A percentile compares a stretch with the other conserved stretches of the same genome.
phyloP scores from a whole-genome alignment of 2,329 filamentous ascomycete genomes.

The Colletotrichum sp. region DNA sequence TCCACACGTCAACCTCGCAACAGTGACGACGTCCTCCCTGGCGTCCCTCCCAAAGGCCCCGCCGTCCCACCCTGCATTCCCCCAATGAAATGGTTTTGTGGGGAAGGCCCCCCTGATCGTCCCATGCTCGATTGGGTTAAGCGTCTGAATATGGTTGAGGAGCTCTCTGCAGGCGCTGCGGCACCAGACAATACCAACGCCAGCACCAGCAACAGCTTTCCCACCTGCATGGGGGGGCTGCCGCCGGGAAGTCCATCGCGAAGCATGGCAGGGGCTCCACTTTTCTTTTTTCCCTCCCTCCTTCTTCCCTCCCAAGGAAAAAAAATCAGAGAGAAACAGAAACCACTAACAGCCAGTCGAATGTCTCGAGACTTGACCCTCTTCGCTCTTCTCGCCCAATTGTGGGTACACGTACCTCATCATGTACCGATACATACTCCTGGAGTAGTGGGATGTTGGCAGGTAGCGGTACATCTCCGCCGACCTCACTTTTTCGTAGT shows the following conservation, averaged over 20 bases:
- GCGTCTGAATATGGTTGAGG: constrained; percentile 49
- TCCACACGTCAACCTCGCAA: constrained; percentile 9
- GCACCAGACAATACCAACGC: constrained; percentile 23
- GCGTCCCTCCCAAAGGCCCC: constrained; percentile 9
- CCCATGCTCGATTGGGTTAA: constrained; percentile 32
- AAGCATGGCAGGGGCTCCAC: constrained; percentile 3
- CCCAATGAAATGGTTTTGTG: constrained; percentile 28
- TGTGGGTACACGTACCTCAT: neutral
- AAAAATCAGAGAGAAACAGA: neutral
- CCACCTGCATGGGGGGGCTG: constrained; percentile 15
- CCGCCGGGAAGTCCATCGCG: constrained; percentile 1
- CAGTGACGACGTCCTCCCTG: constrained; percentile 14
- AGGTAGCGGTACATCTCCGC: constrained; percentile 1
- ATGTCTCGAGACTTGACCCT: constrained; percentile 9
- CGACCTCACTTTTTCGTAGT: neutral
- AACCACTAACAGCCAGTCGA: constrained; percentile 3
- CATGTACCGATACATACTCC: neutral
- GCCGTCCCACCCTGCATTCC: constrained; percentile 18
- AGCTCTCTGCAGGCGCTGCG: constrained; percentile 31
- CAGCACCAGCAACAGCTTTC: constrained; percentile 5
- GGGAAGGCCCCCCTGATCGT: constrained; percentile 25
- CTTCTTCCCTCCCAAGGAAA: neutral
- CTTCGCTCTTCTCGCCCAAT: neutral
- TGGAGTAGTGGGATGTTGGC: neutral
- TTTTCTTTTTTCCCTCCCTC: neutral